Conservation (phyloP, 257 asterid genomes). For the Nicotiana otophora region DNA sequence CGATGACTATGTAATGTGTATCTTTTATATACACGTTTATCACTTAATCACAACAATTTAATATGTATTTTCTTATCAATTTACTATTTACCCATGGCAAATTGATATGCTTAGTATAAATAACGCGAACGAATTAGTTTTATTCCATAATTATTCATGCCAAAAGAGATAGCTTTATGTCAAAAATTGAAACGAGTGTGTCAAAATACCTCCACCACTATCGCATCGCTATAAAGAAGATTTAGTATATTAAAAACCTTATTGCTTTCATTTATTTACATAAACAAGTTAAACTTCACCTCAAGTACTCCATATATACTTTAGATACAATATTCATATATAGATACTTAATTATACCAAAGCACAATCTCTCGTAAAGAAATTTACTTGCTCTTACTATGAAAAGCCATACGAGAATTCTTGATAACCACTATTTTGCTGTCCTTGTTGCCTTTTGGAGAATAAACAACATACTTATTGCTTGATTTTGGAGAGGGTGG, state of each 20-base stretch:
- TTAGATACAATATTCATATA: neutral
- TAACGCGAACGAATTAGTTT: too few relatives aligned
- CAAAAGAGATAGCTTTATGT: neutral
- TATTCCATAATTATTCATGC: neutral
- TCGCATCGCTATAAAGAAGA: neutral
- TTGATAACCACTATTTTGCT: slow-evolving; percentile 3
- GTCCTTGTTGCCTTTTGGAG: neutral
- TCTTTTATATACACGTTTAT: neutral
- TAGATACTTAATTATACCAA: neutral
- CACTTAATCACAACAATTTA: too few relatives aligned
- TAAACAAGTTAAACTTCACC: neutral
- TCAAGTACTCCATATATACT: neutral
- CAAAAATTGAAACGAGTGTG: neutral
- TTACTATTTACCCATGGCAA: neutral
- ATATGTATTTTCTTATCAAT: too few relatives aligned
- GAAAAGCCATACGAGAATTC: neutral
- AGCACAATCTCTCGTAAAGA: neutral
- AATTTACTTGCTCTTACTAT: neutral
- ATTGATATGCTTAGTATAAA: too few relatives aligned
- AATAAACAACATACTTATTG: slow-evolving; percentile 29
- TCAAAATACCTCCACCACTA: neutral
- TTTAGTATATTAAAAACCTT: neutral
- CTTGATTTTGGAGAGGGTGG: slow-evolving; percentile 36
- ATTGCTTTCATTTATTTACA: neutral
- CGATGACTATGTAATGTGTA: neutral